Base-by-base conservation (phyloP, 176 grass and related monocot species). In the Carex myosuroides region DNA sequence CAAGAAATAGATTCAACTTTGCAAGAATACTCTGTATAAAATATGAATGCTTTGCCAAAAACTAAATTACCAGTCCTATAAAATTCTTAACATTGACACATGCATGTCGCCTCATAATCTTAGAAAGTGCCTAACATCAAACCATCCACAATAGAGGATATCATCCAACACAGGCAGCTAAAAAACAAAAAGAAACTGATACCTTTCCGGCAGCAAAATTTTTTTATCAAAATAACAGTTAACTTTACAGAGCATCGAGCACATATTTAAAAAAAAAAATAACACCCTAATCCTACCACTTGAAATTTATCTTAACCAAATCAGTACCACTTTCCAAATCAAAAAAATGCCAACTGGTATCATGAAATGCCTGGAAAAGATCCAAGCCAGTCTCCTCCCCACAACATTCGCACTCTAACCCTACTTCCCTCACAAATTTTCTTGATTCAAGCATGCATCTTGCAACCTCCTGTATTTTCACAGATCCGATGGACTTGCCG, bases 261-360 rank as follows among this genome's bases (percentile, higher is more conserved):
- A 3, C 9, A 50, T 8, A 20, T 58, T 58, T 37, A 26, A 26
- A 26, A 26, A 26, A 26, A 59, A 8, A 44, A 41, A 20, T 3
- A 8, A 0, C 17, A 44, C 41, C 54, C 5, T 30, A 63, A 62
- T 79, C 50, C 2, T 57, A 35, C 16, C 55, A 81, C 16, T 48
- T 66, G 26, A 26, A 26, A 26, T 26, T 48, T 48, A 82, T 12
- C 80, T 64, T 48, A 3, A 86, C 69, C 91, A 92, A 70, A 54
- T 86, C 75, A 18, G 37, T 56, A 18, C 24, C 57, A 5, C 88
- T 62, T 14, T 88, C 81, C 71, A 90, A 82, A 26, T 91, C 67
- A 5, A 98, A 98, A 86, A 98, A 94, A 88, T 98, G 95, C 92
- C 95, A 98, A 85, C 92, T 91, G 8, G 92, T 98, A 73, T 98